Evolutionary conservation across 2,329 filamentous ascomycete species (phyloP).

Genomic region (Gremmenia infestans): DNA sequence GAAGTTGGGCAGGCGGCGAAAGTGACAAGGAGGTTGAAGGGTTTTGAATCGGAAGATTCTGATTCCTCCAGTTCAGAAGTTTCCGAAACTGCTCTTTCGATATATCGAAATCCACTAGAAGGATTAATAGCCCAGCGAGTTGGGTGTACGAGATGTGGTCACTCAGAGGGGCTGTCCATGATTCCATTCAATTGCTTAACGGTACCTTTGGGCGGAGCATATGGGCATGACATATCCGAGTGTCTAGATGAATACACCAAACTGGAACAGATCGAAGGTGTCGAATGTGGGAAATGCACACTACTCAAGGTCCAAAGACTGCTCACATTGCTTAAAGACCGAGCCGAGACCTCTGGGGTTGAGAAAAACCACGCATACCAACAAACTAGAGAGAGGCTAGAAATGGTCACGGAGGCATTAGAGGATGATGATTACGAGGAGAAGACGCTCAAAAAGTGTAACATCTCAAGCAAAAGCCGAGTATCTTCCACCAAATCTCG

Average conservation of each 20-base stretch:
- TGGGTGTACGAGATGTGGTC: constrained; percentile 78
- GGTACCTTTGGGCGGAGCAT: constrained; percentile 66
- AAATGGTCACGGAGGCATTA: constrained; percentile 64
- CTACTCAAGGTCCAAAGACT: constrained; percentile 54
- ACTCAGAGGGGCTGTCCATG: constrained; percentile 81
- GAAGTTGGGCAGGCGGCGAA: constrained; percentile 55
- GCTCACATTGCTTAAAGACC: constrained; percentile 43
- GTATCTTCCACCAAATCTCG: constrained; percentile 80
- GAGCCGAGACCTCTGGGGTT: constrained; percentile 29
- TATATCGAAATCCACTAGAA: constrained; percentile 71
- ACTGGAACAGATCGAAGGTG: constrained; percentile 80
- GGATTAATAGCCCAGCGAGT: constrained; percentile 85
- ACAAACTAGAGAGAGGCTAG: constrained; percentile 49
- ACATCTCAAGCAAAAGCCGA: constrained; percentile 61
- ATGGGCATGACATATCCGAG: constrained; percentile 66
- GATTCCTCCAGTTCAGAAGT: neutral
- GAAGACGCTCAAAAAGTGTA: constrained; percentile 58
- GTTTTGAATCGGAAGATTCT: constrained; percentile 22
- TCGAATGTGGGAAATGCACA: constrained; percentile 90
- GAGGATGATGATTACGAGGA: constrained; percentile 78
- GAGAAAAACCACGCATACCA: constrained; percentile 18
- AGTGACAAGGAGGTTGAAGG: constrained; percentile 13
- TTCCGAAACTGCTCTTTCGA: constrained; percentile 9
- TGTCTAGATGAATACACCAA: constrained; percentile 80
- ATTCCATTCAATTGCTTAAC: constrained; percentile 94